Evolutionary conservation across 306 rosid genomes (phyloP).

Genomic region (Chamaecrista fasciculata): DNA sequence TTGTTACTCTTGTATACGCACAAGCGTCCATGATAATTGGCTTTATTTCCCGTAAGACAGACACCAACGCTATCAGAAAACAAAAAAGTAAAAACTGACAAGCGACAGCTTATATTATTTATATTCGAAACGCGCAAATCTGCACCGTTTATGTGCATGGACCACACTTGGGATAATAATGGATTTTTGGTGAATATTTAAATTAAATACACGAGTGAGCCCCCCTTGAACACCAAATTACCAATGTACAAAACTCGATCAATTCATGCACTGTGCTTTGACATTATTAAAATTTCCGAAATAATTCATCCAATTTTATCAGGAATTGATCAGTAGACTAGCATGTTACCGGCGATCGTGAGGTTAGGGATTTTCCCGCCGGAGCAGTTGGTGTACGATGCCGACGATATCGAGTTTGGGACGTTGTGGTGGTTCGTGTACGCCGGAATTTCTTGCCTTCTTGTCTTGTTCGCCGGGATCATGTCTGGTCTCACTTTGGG

Average conservation of each 20-base stretch:
- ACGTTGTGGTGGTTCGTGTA: conserved; percentile 67
- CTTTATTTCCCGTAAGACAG: background rate
- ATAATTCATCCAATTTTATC: too few species aligned
- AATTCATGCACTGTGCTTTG: background rate
- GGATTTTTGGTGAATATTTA: too few species aligned
- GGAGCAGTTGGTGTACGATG: conserved; percentile 37
- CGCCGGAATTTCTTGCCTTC: conserved; percentile 49
- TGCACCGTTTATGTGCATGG: background rate
- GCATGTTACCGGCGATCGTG: conserved; percentile 22
- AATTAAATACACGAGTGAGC: background rate
- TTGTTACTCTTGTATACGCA: background rate
- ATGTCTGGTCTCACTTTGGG: conserved; percentile 96
- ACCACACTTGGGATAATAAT: too few species aligned
- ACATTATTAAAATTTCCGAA: background rate
- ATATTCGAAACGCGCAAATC: background rate
- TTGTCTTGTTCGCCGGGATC: conserved; percentile 82
- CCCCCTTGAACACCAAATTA: background rate
- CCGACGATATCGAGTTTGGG: conserved; percentile 61
- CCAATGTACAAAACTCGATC: too few species aligned
- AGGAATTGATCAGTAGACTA: too few species aligned
- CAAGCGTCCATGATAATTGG: background rate
- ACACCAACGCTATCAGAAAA: background rate
- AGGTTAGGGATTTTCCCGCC: conserved; percentile 15
- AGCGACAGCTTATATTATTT: background rate
- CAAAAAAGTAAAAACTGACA: background rate